Percentiles rank a stretch among this genome's conserved stretches.
These are phyloP conservation scores for Hippophae rhamnoides DNA, from an alignment of 306 rosid species.

Conservation along the genomic window DNA sequence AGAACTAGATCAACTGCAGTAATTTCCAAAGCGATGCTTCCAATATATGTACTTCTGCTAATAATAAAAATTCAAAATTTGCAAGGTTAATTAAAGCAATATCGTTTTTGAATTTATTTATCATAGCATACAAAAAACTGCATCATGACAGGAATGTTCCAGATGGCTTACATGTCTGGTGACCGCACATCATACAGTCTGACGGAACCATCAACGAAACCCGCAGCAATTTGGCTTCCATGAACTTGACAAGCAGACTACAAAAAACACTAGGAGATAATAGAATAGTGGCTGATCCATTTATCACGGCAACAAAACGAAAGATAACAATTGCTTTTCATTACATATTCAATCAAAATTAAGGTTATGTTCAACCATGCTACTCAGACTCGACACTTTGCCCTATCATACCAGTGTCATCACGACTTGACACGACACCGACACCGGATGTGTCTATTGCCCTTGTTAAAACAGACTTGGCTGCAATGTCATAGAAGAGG, in stretches of 20 bases:
- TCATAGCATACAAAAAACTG: neutral
- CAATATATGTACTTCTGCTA: neutral
- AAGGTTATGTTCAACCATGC: too few species aligned
- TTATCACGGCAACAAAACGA: neutral
- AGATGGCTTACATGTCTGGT: conserved; percentile 65
- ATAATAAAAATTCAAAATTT: too few species aligned
- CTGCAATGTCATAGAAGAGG: too few species aligned
- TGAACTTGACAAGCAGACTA: conserved; percentile 97
- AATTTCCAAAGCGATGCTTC: neutral
- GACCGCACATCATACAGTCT: conserved; percentile 78
- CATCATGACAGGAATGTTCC: conserved; percentile 2
- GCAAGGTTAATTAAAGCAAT: too few species aligned
- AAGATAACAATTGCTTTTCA: too few species aligned
- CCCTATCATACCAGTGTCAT: too few species aligned
- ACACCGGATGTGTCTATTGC: too few species aligned
- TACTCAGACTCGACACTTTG: too few species aligned
- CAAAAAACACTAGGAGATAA: too few species aligned
- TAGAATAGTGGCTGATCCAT: neutral
- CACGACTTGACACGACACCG: too few species aligned
- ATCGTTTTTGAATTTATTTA: neutral
- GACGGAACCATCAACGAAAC: conserved; percentile 83
- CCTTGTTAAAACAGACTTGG: too few species aligned
- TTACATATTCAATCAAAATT: too few species aligned
- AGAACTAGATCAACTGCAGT: neutral
- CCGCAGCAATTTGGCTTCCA: conserved; percentile 91